Evolutionary conservation across 805 yeast genomes (phyloP).

Genomic region (Ogataea trehaloabstinens): DNA sequence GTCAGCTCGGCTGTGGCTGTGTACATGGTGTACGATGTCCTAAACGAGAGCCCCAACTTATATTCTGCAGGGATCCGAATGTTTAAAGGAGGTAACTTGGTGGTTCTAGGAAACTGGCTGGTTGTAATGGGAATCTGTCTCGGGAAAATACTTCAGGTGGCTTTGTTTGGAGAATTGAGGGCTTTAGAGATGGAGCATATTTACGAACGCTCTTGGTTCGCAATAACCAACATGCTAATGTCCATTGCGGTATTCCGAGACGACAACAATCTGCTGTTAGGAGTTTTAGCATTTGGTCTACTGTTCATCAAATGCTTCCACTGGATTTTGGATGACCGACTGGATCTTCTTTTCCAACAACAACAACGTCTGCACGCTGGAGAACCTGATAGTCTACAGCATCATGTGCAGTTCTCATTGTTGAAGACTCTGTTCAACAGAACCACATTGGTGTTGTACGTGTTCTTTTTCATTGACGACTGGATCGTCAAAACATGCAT

Average conservation of each 20-base stretch:
- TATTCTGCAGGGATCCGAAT: conserved; percentile 50
- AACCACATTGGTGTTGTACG: conserved; percentile 41
- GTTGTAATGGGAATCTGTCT: conserved; percentile 33
- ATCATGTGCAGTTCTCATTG: conserved; percentile 3
- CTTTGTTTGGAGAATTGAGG: conserved; percentile 74
- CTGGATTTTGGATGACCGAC: conserved; percentile 58
- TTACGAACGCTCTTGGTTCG: conserved; percentile 61
- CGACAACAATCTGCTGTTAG: conserved; percentile 45
- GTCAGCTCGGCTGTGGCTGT: conserved; percentile 36
- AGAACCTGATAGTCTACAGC: conserved; percentile 1
- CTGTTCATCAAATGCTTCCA: conserved; percentile 68
- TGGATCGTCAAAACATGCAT: conserved; percentile 52
- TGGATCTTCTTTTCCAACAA: conserved; percentile 48
- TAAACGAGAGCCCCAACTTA: conserved; percentile 45
- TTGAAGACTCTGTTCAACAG: conserved; percentile 29
- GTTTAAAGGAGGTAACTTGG: conserved; percentile 45
- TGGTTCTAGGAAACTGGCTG: conserved; percentile 44
- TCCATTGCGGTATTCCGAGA: conserved; percentile 53
- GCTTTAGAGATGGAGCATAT: conserved; percentile 73
- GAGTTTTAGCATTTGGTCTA: conserved; percentile 33
- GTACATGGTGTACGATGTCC: conserved; percentile 36
- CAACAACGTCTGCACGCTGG: conserved; percentile 10
- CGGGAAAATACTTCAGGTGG: conserved; percentile 48
- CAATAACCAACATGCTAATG: conserved; percentile 61
- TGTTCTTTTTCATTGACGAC: conserved; percentile 51